These are phyloP conservation scores for Entomortierella chlamydospora DNA, from an alignment of 192 early-diverging fungal genomes.

Conservation along the genomic window DNA sequence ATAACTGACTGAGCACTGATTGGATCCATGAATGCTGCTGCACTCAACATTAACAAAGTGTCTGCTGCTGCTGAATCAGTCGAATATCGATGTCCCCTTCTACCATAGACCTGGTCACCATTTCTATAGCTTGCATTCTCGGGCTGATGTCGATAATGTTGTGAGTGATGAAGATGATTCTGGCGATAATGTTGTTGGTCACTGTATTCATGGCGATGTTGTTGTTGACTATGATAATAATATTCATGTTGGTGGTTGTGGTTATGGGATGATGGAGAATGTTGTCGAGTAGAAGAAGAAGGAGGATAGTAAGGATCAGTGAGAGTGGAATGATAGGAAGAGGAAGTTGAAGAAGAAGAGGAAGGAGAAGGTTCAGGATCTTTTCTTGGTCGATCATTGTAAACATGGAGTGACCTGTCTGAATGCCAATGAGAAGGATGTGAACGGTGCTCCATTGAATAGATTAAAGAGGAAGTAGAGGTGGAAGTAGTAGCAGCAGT, in stretches of 20 bases:
- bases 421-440: not conserved
- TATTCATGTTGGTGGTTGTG: too few species aligned
- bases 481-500: not conserved
- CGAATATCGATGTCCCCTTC: conserved; percentile 27
- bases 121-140: conserved; percentile 5
- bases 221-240: too few species aligned
- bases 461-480: not conserved
- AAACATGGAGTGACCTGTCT: not conserved
- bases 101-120: conserved; percentile 5
- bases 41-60: conserved; percentile 48
- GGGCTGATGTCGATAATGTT: conserved; percentile 21
- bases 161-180: not conserved
- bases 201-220: not conserved
- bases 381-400: conserved; percentile 18
- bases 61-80: conserved; percentile 50
- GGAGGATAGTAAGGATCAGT: conserved; percentile 9
- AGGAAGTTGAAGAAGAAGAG: not conserved
- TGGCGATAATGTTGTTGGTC: conserved; percentile 9
- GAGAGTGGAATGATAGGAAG: conserved; percentile 5
- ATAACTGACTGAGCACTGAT: conserved; percentile 11
- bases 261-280: conserved; percentile 7
- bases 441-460: not conserved
- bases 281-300: not conserved
- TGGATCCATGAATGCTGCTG: conserved; percentile 50
- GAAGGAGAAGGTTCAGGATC: conserved; percentile 16